These are phyloP conservation scores for Rhizophagus clarus DNA, from an alignment of 192 early-diverging fungal genomes.

Conservation along the genomic window DNA sequence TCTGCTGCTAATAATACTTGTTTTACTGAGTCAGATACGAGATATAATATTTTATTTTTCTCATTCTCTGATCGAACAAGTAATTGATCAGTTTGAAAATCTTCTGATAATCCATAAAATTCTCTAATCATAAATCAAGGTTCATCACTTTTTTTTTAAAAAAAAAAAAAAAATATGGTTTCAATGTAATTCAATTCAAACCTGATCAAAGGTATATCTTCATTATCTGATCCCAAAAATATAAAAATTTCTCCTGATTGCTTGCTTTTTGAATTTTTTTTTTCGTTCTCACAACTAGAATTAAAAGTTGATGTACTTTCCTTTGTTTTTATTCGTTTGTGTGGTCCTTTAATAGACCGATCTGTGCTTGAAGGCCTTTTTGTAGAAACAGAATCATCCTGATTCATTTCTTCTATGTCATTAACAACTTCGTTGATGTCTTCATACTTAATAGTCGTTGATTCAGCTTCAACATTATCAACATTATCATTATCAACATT, in stretches of 20 bases:
- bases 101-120: conserved; percentile 75
- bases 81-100: conserved; percentile 82
- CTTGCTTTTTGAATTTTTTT: conserved; percentile 33
- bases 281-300: conserved; percentile 30
- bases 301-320: conserved; percentile 26
- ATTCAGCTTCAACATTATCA: conserved; percentile 22
- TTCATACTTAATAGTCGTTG: conserved; percentile 10
- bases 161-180: too few relatives aligned
- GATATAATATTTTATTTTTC: conserved; percentile 77
- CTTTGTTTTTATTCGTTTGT: conserved; percentile 41
- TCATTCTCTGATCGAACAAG: conserved; percentile 82
- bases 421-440: conserved; percentile 19
- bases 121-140: conserved; percentile 34
- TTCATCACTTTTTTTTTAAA: neutral
- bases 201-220: conserved; percentile 64
- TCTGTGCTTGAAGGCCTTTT: neutral
- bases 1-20: conserved; percentile 64
- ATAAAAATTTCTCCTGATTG: conserved; percentile 79
- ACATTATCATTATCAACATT: too few relatives aligned
- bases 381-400: neutral
- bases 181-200: conserved; percentile 24
- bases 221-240: conserved; percentile 64
- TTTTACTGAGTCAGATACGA: conserved; percentile 83
- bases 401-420: conserved; percentile 21
- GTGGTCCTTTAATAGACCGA: neutral